These are phyloP conservation scores for Daldinia bambusicola DNA, from an alignment of 495 filamentous ascomycete genomes.

Conservation along the genomic window DNA sequence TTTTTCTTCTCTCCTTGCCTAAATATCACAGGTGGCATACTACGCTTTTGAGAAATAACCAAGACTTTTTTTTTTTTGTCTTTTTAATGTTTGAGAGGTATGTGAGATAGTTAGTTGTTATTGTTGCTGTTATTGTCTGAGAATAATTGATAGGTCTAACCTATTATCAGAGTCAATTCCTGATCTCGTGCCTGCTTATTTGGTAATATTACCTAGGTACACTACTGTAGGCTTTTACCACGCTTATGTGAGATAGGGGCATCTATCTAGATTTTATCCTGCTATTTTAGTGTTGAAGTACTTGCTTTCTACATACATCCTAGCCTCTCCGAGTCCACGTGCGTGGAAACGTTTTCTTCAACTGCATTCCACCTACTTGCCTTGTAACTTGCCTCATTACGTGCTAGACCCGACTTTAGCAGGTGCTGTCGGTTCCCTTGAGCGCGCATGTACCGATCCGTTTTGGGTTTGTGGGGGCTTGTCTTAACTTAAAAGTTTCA, in stretches of 20 bases:
- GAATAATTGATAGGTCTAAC: background rate
- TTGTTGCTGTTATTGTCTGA: no score
- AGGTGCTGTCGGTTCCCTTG: slow-evolving; percentile 5
- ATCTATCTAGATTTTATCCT: no score
- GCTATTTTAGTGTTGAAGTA: background rate
- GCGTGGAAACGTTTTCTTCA: slow-evolving; percentile 8
- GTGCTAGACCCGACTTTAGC: background rate
- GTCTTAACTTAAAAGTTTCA: slow-evolving; percentile 20
- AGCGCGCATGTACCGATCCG: slow-evolving; percentile 5
- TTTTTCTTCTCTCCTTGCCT: background rate
- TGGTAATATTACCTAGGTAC: no score
- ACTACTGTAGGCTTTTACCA: no score
- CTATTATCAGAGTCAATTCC: no score
- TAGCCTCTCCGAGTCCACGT: background rate
- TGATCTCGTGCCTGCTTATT: no score
- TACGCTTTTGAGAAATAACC: background rate
- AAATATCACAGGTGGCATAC: background rate
- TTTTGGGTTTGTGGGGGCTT: slow-evolving; percentile 36
- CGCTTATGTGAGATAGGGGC: slow-evolving; percentile 4
- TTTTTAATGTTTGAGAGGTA: no score
- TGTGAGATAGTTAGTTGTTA: no score
- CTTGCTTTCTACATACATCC: no score
- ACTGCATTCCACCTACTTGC: background rate
- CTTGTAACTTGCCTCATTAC: background rate
- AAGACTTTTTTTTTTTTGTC: background rate